phyloP scores from a whole-genome alignment of 2,329 filamentous ascomycete species.

The Colletotrichum paranaense region DNA sequence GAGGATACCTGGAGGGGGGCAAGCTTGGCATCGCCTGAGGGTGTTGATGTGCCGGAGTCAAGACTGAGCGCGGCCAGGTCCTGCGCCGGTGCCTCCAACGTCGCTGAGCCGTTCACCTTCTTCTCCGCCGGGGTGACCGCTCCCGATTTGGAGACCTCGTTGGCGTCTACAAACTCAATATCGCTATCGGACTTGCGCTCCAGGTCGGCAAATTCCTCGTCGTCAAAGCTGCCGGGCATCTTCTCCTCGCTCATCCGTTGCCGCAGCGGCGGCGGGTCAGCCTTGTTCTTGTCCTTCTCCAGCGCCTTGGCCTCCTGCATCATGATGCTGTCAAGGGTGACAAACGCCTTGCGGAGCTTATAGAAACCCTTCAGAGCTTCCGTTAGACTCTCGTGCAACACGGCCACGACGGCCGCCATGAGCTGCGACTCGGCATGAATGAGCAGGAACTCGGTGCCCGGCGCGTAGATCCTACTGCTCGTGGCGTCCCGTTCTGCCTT shows the following conservation, averaged over 20 bases:
- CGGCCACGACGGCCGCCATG: conserved; percentile 88
- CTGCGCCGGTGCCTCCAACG: conserved; percentile 4
- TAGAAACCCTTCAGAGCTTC: conserved; percentile 94
- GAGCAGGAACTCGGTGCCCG: conserved; percentile 88
- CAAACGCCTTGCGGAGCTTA: conserved; percentile 88
- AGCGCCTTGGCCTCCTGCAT: conserved; percentile 73
- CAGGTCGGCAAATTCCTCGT: conserved; percentile 46
- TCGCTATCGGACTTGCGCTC: conserved; percentile 49
- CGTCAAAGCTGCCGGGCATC: conserved; percentile 53
- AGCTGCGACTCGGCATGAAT: conserved; percentile 88
- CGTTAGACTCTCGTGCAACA: conserved; percentile 91
- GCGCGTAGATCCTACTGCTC: conserved; percentile 71
- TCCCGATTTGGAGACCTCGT: conserved; percentile 56
- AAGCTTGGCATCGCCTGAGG: conserved; percentile 20
- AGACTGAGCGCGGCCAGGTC: conserved; percentile 21
- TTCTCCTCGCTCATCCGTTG: conserved; percentile 41
- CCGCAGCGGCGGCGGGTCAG: conserved; percentile 34
- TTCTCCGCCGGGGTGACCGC: conserved; percentile 60
- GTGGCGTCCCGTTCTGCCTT: conserved; percentile 65
- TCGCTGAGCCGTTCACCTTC: conserved; percentile 44
- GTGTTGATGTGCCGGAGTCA: conserved; percentile 30
- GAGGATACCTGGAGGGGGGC: conserved; percentile 30
- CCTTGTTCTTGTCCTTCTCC: conserved; percentile 37
- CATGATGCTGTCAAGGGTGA: conserved; percentile 83
- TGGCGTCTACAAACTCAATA: conserved; percentile 66